phyloP scores from a whole-genome alignment of 2,329 filamentous ascomycete species.

The Cordyceps pruinosa region DNA sequence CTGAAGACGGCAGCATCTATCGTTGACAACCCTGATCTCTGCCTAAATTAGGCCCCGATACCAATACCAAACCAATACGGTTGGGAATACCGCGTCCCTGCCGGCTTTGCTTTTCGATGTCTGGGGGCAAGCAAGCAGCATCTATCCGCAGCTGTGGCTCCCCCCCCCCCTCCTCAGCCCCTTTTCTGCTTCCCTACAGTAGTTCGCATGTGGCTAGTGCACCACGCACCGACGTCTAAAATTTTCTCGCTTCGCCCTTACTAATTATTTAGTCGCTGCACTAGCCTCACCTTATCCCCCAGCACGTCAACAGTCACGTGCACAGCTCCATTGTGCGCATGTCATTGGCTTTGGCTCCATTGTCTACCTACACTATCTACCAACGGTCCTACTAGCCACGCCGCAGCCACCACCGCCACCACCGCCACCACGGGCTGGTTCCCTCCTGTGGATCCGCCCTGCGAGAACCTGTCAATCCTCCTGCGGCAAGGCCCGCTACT shows the following conservation, averaged over 20 bases:
- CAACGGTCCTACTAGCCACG: not conserved
- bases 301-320: constrained; percentile 10
- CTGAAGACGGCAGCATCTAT: no score
- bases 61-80: no score
- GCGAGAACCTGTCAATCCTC: not conserved
- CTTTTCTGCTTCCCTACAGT: constrained; percentile 3
- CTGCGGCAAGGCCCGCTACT: constrained; percentile 6
- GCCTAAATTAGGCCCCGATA: no score
- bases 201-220: constrained; percentile 9
- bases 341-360: not conserved
- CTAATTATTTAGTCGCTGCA: not conserved
- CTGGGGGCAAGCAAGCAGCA: not conserved
- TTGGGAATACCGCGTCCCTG: no score
- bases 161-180: not conserved
- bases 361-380: not conserved
- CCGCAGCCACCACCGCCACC: not conserved
- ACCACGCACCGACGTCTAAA: not conserved
- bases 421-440: not conserved
- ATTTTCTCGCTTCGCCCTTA: not conserved
- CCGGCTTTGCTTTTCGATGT: no score
- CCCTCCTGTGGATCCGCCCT: not conserved
- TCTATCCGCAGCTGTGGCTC: constrained; percentile 4
- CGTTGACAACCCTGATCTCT: no score
- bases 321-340: not conserved
- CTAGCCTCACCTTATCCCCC: not conserved